Conservation (phyloP, 495 filamentous ascomycete genomes). For the Aspergillus heteromorphus region DNA sequence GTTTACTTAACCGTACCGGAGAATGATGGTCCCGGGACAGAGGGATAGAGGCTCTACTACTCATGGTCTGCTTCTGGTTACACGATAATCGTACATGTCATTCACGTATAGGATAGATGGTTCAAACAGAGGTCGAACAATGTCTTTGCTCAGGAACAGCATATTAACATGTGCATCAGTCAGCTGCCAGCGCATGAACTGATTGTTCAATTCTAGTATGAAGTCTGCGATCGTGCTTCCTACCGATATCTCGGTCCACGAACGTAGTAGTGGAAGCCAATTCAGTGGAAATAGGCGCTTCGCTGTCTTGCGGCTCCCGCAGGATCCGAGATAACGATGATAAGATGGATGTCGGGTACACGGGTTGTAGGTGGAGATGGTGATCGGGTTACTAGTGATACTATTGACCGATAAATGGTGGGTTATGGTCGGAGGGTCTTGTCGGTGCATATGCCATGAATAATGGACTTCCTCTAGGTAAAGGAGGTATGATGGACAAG, state of each 20-base stretch:
- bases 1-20: too few relatives aligned
- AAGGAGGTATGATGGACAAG: slow-evolving; percentile 14
- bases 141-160: slow-evolving; percentile 19
- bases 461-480: slow-evolving; percentile 13
- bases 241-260: too few relatives aligned
- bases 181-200: not conserved
- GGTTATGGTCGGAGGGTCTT: slow-evolving; percentile 2
- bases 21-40: too few relatives aligned
- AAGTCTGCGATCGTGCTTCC: too few relatives aligned
- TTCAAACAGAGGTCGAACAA: slow-evolving; percentile 9
- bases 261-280: too few relatives aligned
- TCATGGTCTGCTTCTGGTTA: too few relatives aligned
- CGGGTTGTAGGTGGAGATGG: slow-evolving; percentile 13
- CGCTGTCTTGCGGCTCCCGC: too few relatives aligned
- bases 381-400: slow-evolving; percentile 14
- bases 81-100: not conserved
- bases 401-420: not conserved
- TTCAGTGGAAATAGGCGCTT: too few relatives aligned
- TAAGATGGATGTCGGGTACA: too few relatives aligned
- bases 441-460: slow-evolving; percentile 15
- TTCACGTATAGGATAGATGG: not conserved
- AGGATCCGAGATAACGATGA: too few relatives aligned
- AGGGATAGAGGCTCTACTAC: too few relatives aligned
- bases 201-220: not conserved
- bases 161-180: slow-evolving; percentile 19